Evolutionary conservation across 176 grass and related monocot genomes (phyloP).

Genomic region (Musa troglodytarum): DNA sequence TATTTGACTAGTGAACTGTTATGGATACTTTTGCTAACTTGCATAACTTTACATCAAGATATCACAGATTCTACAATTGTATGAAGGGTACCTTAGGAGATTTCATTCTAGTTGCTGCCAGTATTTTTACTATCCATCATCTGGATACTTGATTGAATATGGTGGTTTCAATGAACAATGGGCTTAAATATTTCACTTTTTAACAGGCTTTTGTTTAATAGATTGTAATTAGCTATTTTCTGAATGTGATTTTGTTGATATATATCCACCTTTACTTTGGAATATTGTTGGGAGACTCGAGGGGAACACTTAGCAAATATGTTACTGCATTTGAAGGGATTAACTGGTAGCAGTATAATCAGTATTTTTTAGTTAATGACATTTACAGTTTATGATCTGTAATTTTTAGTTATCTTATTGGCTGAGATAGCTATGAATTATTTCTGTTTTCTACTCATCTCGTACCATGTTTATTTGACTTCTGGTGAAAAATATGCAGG

Average conservation of each 20-base stretch:
- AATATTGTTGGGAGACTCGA: background rate
- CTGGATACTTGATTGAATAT: too few relatives aligned
- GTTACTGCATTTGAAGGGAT: background rate
- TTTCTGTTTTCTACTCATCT: background rate
- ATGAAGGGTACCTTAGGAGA: too few relatives aligned
- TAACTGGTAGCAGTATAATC: background rate
- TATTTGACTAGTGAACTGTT: too few relatives aligned
- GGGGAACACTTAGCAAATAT: background rate
- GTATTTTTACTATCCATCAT: too few relatives aligned
- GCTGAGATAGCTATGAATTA: background rate
- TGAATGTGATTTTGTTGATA: background rate
- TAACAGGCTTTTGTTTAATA: too few relatives aligned
- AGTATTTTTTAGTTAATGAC: background rate
- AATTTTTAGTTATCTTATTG: background rate
- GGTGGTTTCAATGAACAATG: too few relatives aligned
- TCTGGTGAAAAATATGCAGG: slow-evolving; percentile 27
- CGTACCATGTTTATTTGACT: background rate
- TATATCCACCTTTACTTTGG: background rate
- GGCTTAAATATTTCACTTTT: too few relatives aligned
- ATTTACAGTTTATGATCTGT: background rate
- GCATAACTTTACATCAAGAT: too few relatives aligned
- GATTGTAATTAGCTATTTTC: background rate
- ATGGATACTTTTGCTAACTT: too few relatives aligned
- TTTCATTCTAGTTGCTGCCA: too few relatives aligned
- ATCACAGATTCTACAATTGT: too few relatives aligned